phyloP scores from a whole-genome alignment of 2,329 filamentous ascomycete species.

The Nigrospora osmanthi region DNA sequence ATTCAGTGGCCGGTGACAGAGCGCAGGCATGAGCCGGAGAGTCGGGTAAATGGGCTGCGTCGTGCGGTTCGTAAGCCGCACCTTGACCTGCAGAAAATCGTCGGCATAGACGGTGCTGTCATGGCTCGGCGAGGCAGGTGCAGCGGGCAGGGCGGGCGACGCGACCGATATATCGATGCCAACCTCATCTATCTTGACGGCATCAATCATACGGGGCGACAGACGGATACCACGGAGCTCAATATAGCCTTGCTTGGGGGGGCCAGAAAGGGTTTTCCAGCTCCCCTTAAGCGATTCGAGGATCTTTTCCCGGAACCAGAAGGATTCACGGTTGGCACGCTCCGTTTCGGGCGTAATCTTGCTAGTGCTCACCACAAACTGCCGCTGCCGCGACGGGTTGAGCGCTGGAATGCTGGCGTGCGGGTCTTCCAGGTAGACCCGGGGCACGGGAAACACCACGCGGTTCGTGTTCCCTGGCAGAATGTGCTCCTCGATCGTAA shows the following conservation, averaged over 20 bases:
- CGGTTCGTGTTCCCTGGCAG: conserved; percentile 64
- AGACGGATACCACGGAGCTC: conserved; percentile 72
- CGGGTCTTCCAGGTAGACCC: conserved; percentile 69
- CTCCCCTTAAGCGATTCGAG: conserved; percentile 62
- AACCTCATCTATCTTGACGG: conserved; percentile 72
- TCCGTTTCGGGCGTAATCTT: conserved; percentile 76
- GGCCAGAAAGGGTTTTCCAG: conserved; percentile 55
- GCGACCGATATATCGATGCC: conserved; percentile 54
- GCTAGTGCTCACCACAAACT: conserved; percentile 80
- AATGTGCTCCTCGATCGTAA: conserved; percentile 46
- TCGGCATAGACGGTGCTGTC: conserved; percentile 36
- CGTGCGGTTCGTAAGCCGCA: conserved; percentile 70
- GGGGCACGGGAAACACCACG: conserved; percentile 66
- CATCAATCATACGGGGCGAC: conserved; percentile 72
- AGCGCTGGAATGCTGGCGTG: conserved; percentile 72
- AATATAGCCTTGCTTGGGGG: conserved; percentile 55
- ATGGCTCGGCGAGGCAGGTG: background rate
- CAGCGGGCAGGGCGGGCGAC: background rate
- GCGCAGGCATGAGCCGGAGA: conserved; percentile 67
- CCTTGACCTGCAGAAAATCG: conserved; percentile 60
- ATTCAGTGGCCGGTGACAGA: conserved; percentile 64
- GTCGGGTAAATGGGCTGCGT: conserved; percentile 60
- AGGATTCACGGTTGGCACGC: conserved; percentile 69
- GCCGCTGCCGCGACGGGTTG: conserved; percentile 75
- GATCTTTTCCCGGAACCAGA: conserved; percentile 85